These are phyloP conservation scores for Tolypocladium endophyticum DNA, from an alignment of 2,329 filamentous ascomycete genomes.

Conservation along the genomic window DNA sequence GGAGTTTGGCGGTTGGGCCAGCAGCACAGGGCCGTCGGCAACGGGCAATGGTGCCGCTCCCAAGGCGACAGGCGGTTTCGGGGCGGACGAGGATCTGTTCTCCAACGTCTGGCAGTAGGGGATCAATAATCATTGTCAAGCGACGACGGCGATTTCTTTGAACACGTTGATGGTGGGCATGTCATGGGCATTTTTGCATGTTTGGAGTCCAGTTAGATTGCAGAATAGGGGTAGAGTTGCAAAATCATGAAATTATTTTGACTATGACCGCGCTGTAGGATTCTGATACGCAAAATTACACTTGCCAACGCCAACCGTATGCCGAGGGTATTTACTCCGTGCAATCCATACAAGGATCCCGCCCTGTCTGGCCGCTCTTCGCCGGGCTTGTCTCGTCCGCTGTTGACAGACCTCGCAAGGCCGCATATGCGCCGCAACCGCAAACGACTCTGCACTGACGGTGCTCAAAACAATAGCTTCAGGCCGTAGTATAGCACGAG, in stretches of 20 bases:
- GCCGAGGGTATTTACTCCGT: slow-evolving; percentile 7
- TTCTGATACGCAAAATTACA: not conserved
- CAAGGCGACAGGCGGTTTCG: slow-evolving; percentile 50
- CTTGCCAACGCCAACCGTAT: slow-evolving; percentile 4
- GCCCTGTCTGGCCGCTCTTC: not conserved
- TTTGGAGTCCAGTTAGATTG: slow-evolving; percentile 20
- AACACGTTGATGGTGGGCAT: slow-evolving; percentile 18
- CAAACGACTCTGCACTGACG: not conserved
- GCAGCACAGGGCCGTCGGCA: slow-evolving; percentile 43
- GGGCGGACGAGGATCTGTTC: slow-evolving; percentile 76
- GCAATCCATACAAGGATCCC: not conserved
- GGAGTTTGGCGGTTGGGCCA: slow-evolving; percentile 93
- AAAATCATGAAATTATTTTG: not conserved
- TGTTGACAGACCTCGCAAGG: not conserved
- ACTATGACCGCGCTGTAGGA: not conserved
- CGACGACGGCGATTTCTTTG: slow-evolving; percentile 3
- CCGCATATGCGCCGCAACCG: not conserved
- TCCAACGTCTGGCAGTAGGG: slow-evolving; percentile 84
- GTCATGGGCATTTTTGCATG: slow-evolving; percentile 23
- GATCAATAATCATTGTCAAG: not conserved
- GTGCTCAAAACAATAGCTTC: slow-evolving; percentile 48
- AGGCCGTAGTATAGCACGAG: slow-evolving; percentile 66
- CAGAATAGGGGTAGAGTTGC: slow-evolving; percentile 6
- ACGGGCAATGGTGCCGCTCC: slow-evolving; percentile 28
- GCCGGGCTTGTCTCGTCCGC: not conserved